phyloP scores from a whole-genome alignment of 2,329 filamentous ascomycete genomes.

The Venturia effusa region DNA sequence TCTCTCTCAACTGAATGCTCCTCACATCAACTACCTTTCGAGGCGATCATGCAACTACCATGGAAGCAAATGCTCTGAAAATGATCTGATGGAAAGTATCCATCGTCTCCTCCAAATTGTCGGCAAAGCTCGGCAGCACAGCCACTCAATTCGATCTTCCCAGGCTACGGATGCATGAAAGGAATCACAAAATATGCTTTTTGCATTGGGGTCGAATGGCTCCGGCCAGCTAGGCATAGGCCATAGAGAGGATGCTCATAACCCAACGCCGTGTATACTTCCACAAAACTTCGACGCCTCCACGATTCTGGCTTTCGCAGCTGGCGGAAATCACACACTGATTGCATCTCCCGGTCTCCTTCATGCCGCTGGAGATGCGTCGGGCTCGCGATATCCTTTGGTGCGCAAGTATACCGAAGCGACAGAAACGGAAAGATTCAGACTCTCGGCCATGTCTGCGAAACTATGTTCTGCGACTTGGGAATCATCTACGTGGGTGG shows the following conservation, averaged over 20 bases:
- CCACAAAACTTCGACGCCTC: slow-evolving; percentile 4
- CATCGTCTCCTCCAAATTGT: no score
- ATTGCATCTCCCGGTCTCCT: slow-evolving; percentile 28
- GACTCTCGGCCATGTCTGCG: slow-evolving; percentile 3
- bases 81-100: no score
- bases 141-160: background rate
- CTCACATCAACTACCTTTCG: no score
- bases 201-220: slow-evolving; percentile 42
- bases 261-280: slow-evolving; percentile 15
- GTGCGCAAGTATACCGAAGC: background rate
- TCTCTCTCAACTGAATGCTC: no score
- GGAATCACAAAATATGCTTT: slow-evolving; percentile 18
- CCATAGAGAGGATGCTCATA: slow-evolving; percentile 31
- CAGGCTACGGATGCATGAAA: background rate
- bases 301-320: slow-evolving; percentile 28
- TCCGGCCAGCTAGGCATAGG: slow-evolving; percentile 40
- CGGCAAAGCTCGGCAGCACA: background rate
- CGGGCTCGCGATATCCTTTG: slow-evolving; percentile 3
- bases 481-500: slow-evolving; percentile 59
- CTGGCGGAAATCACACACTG: slow-evolving; percentile 83
- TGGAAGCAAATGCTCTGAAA: no score
- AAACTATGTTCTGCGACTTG: slow-evolving; percentile 58
- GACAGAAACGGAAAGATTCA: background rate
- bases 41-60: no score
- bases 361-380: slow-evolving; percentile 8